Conservation (phyloP, 2,329 filamentous ascomycete genomes). For the Beauveria brongniartii region DNA sequence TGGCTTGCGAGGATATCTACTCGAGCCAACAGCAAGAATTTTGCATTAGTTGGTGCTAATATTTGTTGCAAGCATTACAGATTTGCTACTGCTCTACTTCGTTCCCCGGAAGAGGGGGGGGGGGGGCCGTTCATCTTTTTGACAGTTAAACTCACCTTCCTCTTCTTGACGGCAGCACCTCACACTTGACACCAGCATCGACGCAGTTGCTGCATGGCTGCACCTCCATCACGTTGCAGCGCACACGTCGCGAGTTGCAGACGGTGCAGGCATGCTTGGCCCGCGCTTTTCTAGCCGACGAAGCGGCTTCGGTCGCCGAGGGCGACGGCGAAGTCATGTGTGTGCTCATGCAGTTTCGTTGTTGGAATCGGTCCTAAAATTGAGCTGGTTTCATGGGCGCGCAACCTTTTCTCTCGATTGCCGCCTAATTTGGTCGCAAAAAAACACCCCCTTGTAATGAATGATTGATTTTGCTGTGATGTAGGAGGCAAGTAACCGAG, state of each 20-base stretch:
- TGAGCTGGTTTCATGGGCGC: background rate
- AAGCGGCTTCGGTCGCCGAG: conserved; percentile 10
- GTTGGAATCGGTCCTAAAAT: background rate
- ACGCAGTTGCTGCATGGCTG: conserved; percentile 27
- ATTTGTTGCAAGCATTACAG: too few species aligned
- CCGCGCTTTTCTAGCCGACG: conserved; percentile 25
- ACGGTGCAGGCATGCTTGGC: conserved; percentile 28
- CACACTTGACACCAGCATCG: conserved; percentile 20
- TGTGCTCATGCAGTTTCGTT: background rate
- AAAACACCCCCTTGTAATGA: background rate
- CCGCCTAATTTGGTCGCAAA: background rate
- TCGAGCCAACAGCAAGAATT: background rate
- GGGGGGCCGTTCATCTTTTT: too few species aligned
- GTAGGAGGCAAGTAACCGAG: conserved; percentile 11
- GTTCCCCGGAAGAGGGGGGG: too few species aligned
- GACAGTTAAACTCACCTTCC: conserved; percentile 20
- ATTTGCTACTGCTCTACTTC: too few species aligned
- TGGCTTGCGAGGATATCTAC: conserved; percentile 10
- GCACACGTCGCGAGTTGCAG: conserved; percentile 27
- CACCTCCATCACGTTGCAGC: conserved; percentile 27
- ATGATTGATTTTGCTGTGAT: background rate
- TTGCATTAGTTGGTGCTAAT: background rate
- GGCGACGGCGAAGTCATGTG: conserved; percentile 8
- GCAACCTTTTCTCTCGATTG: too few species aligned
- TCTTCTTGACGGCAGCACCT: conserved; percentile 26